Percentiles rank a stretch among this genome's conserved stretches.
Evolutionary conservation across 108 stramenopile genomes (phyloP).

Genomic region (Craspedostauros australis): DNA sequence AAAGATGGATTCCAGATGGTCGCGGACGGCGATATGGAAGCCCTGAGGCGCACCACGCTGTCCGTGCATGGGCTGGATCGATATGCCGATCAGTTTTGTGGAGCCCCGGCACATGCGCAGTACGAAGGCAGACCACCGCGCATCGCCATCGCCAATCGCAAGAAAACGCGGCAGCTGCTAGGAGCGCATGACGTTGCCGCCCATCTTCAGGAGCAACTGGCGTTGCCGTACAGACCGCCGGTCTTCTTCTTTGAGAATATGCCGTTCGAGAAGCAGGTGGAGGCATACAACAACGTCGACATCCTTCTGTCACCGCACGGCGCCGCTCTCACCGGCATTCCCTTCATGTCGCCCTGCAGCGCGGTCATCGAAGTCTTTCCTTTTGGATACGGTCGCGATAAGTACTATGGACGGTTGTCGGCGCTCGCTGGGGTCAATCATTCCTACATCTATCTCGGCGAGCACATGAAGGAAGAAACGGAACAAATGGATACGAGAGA

Average conservation of each 20-base stretch:
- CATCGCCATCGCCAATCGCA: slow-evolving; percentile 9
- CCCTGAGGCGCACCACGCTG: too few species aligned
- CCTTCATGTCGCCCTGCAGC: slow-evolving; percentile 23
- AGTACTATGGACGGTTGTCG: slow-evolving; percentile 8
- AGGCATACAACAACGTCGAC: slow-evolving; percentile 5
- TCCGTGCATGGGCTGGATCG: too few species aligned
- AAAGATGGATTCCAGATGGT: too few species aligned
- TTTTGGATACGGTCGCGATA: slow-evolving; percentile 3
- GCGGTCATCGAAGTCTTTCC: slow-evolving; percentile 28
- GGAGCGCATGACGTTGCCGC: neutral
- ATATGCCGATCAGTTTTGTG: too few species aligned
- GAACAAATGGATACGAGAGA: too few species aligned
- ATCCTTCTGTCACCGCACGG: slow-evolving; percentile 30
- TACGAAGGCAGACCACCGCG: neutral
- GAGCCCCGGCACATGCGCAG: too few species aligned
- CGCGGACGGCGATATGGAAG: too few species aligned
- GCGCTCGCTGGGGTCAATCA: neutral
- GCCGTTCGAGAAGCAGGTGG: slow-evolving; percentile 7
- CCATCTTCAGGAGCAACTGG: slow-evolving; percentile 1
- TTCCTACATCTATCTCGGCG: slow-evolving; percentile 5
- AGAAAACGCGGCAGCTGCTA: neutral
- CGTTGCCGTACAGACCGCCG: neutral
- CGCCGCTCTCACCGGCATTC: slow-evolving; percentile 11
- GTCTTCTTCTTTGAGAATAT: slow-evolving; percentile 4
- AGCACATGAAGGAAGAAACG: too few species aligned